Evolutionary conservation across 768 basidiomycete species (phyloP).

Genomic region (Phlebiopsis flavidoalba): DNA sequence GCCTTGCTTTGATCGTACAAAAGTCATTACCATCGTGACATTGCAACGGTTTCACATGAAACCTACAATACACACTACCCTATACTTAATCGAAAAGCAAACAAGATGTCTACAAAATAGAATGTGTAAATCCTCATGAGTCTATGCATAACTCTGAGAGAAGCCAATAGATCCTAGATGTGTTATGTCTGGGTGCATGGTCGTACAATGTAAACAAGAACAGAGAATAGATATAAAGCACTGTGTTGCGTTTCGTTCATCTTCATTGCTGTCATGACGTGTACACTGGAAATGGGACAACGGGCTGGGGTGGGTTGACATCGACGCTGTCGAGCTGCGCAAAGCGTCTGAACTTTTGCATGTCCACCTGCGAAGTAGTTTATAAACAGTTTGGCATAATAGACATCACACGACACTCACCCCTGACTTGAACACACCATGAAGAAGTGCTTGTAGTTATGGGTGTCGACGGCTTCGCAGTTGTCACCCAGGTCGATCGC

Average conservation of each 20-base stretch:
- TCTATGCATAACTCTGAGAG: not conserved
- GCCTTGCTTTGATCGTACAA: not conserved
- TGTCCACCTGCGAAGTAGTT: conserved; percentile 50
- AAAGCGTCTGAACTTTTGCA: conserved; percentile 46
- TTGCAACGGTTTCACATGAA: not conserved
- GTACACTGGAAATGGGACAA: conserved; percentile 9
- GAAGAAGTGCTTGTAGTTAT: conserved; percentile 79
- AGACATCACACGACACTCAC: conserved; percentile 33
- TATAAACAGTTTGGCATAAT: conserved; percentile 8
- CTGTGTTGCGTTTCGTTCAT: not conserved
- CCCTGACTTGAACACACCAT: conserved; percentile 79
- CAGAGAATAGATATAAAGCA: not conserved
- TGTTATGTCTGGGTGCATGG: not conserved
- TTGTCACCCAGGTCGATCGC: conserved; percentile 80
- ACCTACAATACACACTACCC: too few species aligned
- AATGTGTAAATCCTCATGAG: not conserved
- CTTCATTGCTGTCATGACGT: not conserved
- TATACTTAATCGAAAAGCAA: too few species aligned
- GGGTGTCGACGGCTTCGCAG: conserved; percentile 78
- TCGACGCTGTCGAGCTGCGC: conserved; percentile 6
- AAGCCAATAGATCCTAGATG: not conserved
- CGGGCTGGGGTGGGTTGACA: conserved; percentile 2
- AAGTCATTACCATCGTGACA: not conserved
- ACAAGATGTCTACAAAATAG: not conserved
- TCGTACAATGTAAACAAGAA: not conserved